These are phyloP conservation scores for Penicillium robsamsonii DNA, from an alignment of 495 filamentous ascomycete species.

Conservation along the genomic window DNA sequence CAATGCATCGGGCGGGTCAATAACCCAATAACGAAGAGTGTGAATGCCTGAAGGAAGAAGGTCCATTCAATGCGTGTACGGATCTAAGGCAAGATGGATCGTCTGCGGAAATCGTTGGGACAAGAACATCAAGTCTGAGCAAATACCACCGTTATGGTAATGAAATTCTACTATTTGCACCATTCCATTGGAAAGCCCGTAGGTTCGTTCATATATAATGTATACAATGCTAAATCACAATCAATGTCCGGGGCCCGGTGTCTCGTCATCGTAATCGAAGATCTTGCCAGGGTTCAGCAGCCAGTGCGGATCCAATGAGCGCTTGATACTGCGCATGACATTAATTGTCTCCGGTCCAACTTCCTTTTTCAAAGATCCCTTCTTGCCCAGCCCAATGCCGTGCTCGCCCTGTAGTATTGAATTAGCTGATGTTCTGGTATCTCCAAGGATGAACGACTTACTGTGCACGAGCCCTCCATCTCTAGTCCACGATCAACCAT, in stretches of 20 bases:
- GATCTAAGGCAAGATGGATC: no score
- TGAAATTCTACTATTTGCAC: background rate
- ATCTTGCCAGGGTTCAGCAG: constrained; percentile 93
- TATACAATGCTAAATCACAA: background rate
- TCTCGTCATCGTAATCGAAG: constrained; percentile 51
- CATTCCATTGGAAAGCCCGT: background rate
- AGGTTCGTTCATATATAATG: background rate
- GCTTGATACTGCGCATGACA: constrained; percentile 84
- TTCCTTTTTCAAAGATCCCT: constrained; percentile 73
- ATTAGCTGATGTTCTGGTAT: constrained; percentile 9
- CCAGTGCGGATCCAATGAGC: constrained; percentile 83
- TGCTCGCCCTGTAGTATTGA: constrained; percentile 66
- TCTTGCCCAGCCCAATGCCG: constrained; percentile 86
- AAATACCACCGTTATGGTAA: background rate
- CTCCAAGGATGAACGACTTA: constrained; percentile 23
- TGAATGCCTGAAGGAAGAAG: no score
- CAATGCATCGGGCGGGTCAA: no score
- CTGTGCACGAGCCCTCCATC: constrained; percentile 91
- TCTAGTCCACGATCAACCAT: constrained; percentile 86
- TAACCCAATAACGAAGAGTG: no score
- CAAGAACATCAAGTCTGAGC: background rate
- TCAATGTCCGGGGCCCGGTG: constrained; percentile 7
- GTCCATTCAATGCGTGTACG: no score
- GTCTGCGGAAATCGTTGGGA: no score
- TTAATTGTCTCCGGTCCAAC: constrained; percentile 77